Evolutionary conservation across 1,284 basidiomycete species (phyloP), one percentile per base, ranked within the genome.

Genomic region (Cystobasidium sp.): DNA sequence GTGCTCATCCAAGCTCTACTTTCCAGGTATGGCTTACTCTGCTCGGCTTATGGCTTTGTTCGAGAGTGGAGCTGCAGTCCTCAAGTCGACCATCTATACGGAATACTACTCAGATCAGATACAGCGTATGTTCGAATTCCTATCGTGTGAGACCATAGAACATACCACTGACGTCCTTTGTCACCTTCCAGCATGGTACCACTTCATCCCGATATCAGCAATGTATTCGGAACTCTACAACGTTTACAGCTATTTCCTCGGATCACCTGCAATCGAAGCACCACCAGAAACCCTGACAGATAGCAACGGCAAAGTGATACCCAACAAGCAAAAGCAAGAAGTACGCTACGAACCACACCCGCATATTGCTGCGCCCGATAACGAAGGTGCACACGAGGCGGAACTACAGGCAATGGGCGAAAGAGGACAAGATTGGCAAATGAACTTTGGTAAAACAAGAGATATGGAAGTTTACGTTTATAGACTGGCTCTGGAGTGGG

Each of bases 11-110:
- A 43, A 31, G 22, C 20, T n/a, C 78, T 95, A 37, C 84, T 94
- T 76, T 94, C 96, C 96, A 72, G 94, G 94, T 41, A 93, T 93
- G 90, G 90, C 91, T 18, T 97, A 97, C 82, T 93, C 91, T 52
- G 94, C 90, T 6, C 86, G 92, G 59, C 92, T 96, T 81, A 88
- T 95, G 84, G 88, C 91, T 0, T 90, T 93, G 79, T 84, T 96
- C 82, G 92, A 91, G 56, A 90, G 82, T 80, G 92, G 94, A 81
- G 93, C 91, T 78, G 94, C 90, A 0, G 91, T 93, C 9, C 82
- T 97, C 77, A 97, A 97, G 83, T 86, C 90, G 20, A 94, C 91
- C 0, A 89, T 97, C 0, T 94, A 97, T 82, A 87, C 89, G 44
- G 94, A 97, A 82, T 97, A 89, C 82, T 94, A 74, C 61, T 66